Evolutionary conservation across 305 asterid species (phyloP), one percentile per base, ranked within the genome.

Genomic region (Rubia tinctorum): DNA sequence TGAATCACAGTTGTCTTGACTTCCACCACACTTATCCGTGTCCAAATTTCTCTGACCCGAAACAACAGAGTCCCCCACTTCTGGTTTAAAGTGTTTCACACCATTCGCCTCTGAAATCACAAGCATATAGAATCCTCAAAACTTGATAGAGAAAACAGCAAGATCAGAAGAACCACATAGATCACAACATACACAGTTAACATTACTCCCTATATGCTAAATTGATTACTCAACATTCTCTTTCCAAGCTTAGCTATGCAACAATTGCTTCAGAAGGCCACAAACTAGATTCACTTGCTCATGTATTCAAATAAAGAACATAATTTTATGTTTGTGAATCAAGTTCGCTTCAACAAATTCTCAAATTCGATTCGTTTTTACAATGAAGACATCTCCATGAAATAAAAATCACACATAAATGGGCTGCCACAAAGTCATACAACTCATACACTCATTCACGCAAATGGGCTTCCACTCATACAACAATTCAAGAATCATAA

Each of bases 1-100:
- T 67, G 85, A 64, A 69, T 83, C 84, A 68, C 84, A 82, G 70
- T 77, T 79, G 34, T 80, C 86, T 23, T 65, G 82, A 58, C 79
- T 84, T 45, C 83, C 88, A 68, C 74, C 75, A 49, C 78, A 70
- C 60, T 73, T 82, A 66, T 78, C 79, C 60, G 27, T 68, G 71
- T 76, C 86, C 65, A 76, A n/a, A 12, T 27, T 75, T 73, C 62
- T 69, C 17, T 73, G 80, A 70, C 79, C 44, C 44, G 81, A 80
- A 78, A 63, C 92, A 45, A 78, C 75, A 39, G n/a, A 61, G 51
- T 75, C 51, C 39, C 73, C 59, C 40, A 75, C 75, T 63, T 67
- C 85, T 69, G 72, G 77, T 68, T 78, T 42, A 77, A 73, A 76
- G 65, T 55, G 10, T 63, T 56, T 74, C 61, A 43, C 76, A 49